A percentile compares a stretch with the other conserved stretches of the same genome.
Evolutionary conservation across 2,329 filamentous ascomycete species (phyloP).

Genomic region (Botrytis fragariae): DNA sequence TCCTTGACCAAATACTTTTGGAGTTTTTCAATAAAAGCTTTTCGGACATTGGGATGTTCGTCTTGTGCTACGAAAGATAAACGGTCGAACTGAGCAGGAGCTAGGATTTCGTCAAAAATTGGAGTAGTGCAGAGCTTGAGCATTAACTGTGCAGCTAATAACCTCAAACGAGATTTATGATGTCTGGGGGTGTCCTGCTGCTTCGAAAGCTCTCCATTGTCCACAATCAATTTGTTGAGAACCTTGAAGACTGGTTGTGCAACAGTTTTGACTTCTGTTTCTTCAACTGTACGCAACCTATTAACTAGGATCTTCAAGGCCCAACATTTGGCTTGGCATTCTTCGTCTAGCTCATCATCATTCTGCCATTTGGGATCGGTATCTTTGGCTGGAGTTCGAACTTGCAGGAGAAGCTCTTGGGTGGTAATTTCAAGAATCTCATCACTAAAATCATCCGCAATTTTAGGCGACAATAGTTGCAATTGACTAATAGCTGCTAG

Average conservation of each 20-base stretch:
- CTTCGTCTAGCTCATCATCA: constrained; percentile 69
- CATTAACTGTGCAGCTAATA: constrained; percentile 75
- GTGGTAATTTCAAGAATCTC: constrained; percentile 76
- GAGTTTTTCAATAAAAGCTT: constrained; percentile 76
- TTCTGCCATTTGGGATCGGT: constrained; percentile 64
- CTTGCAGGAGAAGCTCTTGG: constrained; percentile 69
- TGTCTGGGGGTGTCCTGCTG: constrained; percentile 69
- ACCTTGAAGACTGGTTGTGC: constrained; percentile 73
- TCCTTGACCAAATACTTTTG: constrained; percentile 84
- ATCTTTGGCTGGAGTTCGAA: constrained; percentile 59
- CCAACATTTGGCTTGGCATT: constrained; percentile 79
- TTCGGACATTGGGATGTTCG: constrained; percentile 67
- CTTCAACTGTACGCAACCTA: constrained; percentile 61
- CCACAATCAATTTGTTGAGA: constrained; percentile 70
- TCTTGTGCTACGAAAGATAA: constrained; percentile 83
- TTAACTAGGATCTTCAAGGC: constrained; percentile 86
- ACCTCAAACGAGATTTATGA: constrained; percentile 77
- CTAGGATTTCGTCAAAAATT: constrained; percentile 72
- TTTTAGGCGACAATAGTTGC: constrained; percentile 69
- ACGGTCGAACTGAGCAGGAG: constrained; percentile 72
- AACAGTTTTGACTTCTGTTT: constrained; percentile 54
- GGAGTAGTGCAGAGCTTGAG: constrained; percentile 81
- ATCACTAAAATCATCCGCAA: constrained; percentile 71
- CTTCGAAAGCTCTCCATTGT: constrained; percentile 78
- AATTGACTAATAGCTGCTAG: constrained; percentile 71